These are phyloP conservation scores for Balansia obtecta DNA, from an alignment of 2,329 filamentous ascomycete species.

Conservation along the genomic window DNA sequence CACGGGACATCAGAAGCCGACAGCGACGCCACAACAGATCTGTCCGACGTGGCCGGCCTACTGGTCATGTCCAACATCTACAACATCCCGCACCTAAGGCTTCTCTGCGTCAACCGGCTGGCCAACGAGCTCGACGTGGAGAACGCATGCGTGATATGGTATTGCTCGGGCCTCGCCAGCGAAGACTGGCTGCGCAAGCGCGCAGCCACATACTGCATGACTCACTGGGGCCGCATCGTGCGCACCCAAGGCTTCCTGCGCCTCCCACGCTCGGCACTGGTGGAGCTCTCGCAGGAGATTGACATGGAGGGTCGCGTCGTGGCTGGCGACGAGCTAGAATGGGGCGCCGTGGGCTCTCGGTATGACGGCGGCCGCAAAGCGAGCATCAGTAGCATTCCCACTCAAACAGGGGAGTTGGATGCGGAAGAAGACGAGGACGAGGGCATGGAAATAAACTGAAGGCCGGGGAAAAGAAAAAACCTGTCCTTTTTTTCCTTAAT, in stretches of 20 bases:
- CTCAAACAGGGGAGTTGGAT: slow-evolving; percentile 41
- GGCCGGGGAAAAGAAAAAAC: neutral
- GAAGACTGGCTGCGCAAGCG: slow-evolving; percentile 91
- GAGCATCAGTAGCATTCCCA: slow-evolving; percentile 47
- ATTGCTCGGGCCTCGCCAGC: slow-evolving; percentile 76
- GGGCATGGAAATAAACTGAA: slow-evolving; percentile 44
- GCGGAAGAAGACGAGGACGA: slow-evolving; percentile 44
- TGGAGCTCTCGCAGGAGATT: slow-evolving; percentile 87
- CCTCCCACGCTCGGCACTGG: slow-evolving; percentile 64
- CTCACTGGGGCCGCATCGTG: slow-evolving; percentile 89
- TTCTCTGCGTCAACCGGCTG: slow-evolving; percentile 82
- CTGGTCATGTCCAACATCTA: slow-evolving; percentile 98
- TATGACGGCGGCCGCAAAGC: slow-evolving; percentile 40
- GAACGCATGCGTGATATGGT: slow-evolving; percentile 92
- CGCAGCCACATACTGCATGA: slow-evolving; percentile 78
- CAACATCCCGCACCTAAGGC: slow-evolving; percentile 84
- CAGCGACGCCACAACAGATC: slow-evolving; percentile 60
- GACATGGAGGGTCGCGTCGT: slow-evolving; percentile 87
- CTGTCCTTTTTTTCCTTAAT: neutral
- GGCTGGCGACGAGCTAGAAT: slow-evolving; percentile 69
- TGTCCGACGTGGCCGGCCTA: slow-evolving; percentile 83
- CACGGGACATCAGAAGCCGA: slow-evolving; percentile 36
- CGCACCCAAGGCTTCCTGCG: slow-evolving; percentile 77
- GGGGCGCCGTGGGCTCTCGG: slow-evolving; percentile 33
- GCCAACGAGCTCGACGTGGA: slow-evolving; percentile 87